Base-by-base conservation (phyloP, 1,139 yeast genomes). In the Sugiyamaella xylanicola region DNA sequence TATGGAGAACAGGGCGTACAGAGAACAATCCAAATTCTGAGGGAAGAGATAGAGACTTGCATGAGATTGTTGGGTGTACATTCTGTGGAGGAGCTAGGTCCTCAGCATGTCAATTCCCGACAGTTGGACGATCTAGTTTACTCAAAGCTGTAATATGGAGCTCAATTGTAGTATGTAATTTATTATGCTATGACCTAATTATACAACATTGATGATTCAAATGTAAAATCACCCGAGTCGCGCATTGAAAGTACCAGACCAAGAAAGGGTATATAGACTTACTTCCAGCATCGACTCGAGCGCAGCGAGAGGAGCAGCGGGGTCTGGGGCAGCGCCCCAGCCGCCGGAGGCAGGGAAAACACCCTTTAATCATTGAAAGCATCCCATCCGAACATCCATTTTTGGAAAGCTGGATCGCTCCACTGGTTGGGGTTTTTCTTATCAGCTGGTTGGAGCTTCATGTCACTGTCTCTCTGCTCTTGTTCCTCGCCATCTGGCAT, bases 21-120 rank as follows among this genome's bases (percentile, higher is more conserved):
- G 13, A 17, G 45, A 39, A 39, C 45, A 13, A 48, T 48, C 13
- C 51, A 48, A 22, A 48, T 48, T 19, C 20, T 44, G 57, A 86
- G 85, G 66, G 91, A 86, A 58, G 98, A 92, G 69, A 71, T 92
- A 69, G 83, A 81, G 60, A 87, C 90, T 92, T 84, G 86, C 70
- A 89, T 92, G 97, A 79, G 96, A 36, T 67, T 80, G 47, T 65
- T 80, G 41, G 84, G 83, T 11, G 82, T 76, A 1, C 71, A 73
- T 15, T 63, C 64, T 2, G 60, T 79, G 13, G 70, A 65, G 22
- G 75, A 78, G 45, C 70, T 79, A 55, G 73, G 75, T 22, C 69
- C 66, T 7, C 62, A 62, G 22, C 62, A 66, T 55, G 57, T 66
- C 35, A 65, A 65, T 49, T 52, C 64, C 4, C 42, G 60, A n/a